Conservation (phyloP, 345 rosid genomes). For the Euphorbia pulcherrima region DNA sequence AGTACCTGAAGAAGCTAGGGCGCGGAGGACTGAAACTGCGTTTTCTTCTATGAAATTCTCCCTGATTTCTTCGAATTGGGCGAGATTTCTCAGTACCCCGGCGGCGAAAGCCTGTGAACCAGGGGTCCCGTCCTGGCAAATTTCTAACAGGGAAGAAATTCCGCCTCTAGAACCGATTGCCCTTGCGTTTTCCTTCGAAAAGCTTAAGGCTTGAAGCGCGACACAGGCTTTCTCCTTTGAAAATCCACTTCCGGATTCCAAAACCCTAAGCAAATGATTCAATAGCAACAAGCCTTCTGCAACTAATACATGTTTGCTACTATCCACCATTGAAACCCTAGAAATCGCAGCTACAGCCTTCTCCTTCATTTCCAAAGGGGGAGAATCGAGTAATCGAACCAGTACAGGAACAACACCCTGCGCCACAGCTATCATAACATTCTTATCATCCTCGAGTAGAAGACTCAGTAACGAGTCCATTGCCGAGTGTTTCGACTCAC, state of each 20-base stretch:
- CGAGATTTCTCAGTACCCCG: constrained; percentile 71
- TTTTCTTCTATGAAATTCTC: constrained; percentile 75
- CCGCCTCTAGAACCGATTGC: constrained; percentile 86
- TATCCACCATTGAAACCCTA: constrained; percentile 64
- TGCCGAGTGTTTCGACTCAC: constrained; percentile 65
- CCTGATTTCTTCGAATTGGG: constrained; percentile 48
- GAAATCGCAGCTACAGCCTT: constrained; percentile 67
- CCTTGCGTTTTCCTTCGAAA: constrained; percentile 74
- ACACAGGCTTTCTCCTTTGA: constrained; percentile 82
- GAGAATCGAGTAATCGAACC: constrained; percentile 59
- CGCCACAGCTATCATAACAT: constrained; percentile 79
- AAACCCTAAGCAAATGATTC: constrained; percentile 67
- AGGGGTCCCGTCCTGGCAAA: constrained; percentile 78
- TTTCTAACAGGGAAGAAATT: constrained; percentile 69
- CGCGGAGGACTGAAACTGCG: constrained; percentile 53
- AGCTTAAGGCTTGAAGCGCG: constrained; percentile 63
- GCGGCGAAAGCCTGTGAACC: constrained; percentile 82
- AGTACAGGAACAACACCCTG: constrained; percentile 86
- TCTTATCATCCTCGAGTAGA: constrained; percentile 68
- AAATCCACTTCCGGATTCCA: constrained; percentile 85
- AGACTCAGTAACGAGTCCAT: constrained; percentile 59
- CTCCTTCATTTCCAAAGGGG: constrained; percentile 59
- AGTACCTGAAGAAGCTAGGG: constrained; percentile 66
- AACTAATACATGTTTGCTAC: constrained; percentile 66
- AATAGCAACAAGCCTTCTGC: constrained; percentile 73